Evolutionary conservation across 2,329 filamentous ascomycete genomes (phyloP), one percentile per base, ranked within the genome.

Genomic region (Aspergillus novofumigatus): DNA sequence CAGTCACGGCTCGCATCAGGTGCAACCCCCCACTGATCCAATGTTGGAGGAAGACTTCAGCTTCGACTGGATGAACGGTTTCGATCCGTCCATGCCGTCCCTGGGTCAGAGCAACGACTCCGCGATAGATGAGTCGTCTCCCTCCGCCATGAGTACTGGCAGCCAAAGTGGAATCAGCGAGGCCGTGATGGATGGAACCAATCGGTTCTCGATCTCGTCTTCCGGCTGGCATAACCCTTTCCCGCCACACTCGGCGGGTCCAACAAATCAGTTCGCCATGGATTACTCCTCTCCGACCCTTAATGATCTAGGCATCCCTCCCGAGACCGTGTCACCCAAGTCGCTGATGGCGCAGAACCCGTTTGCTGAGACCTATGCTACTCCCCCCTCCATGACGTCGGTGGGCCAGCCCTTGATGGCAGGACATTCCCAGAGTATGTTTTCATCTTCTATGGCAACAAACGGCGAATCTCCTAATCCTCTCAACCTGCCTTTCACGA

Each of bases 101-200:
- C 11, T 91, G 71, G 82, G 81, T 65, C 84, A 83, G 56, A 77
- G 80, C 55, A 89, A 88, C 67, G 92, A 96, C 65, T 88, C 87
- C 63, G 91, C 90, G 28, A 84, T 97, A 54, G 93, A 96, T 67
- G 92, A 90, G 58, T 97, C 94, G 10, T 97, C 94, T 14, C 94
- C 94, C 17, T 97, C 94, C 8, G 92, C 92, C 49, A 93, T 97
- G 73, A 97, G 93, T 78, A 96, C 91, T 47, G 91, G 90, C 58
- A 97, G 92, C 75, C 92, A 95, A 69, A 93, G 90, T 72, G 73
- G 73, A 10, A 73, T 73, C 50, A 95, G 91, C 75, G 94, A 97
- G 71, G 86, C 92, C 58, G 92, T 96, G 88, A 81, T 94, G 57
- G 92, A 97, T 73, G 91, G 90, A 4, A 70, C 71, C 41, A 88